These are phyloP conservation scores for Talaromyces sp. DNA, from an alignment of 2,329 filamentous ascomycete genomes.

Conservation along the genomic window DNA sequence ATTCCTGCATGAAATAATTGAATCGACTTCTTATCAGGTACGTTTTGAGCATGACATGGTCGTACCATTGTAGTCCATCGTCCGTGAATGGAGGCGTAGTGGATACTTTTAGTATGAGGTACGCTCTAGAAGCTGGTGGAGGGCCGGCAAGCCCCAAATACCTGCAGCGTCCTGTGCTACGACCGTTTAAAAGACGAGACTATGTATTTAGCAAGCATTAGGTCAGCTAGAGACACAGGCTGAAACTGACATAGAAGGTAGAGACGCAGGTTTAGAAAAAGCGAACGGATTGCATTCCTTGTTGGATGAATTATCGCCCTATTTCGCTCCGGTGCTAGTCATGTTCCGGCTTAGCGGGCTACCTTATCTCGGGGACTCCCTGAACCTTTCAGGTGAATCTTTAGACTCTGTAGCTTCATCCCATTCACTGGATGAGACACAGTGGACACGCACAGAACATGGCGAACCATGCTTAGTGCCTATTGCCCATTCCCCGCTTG, in stretches of 20 bases:
- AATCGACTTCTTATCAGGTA: neutral
- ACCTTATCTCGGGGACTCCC: neutral
- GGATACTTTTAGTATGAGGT: neutral
- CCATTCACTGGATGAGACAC: neutral
- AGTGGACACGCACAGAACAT: neutral
- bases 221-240: neutral
- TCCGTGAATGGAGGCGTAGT: neutral
- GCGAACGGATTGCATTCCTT: neutral
- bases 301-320: neutral
- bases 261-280: neutral
- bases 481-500: neutral
- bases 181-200: neutral
- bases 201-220: neutral
- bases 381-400: too few relatives aligned
- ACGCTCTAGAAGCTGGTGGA: neutral
- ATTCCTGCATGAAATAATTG: neutral
- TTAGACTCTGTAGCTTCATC: neutral
- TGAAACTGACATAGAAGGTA: slow-evolving; percentile 1
- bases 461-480: neutral
- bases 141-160: neutral
- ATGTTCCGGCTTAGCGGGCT: neutral
- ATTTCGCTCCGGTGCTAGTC: neutral
- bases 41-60: neutral
- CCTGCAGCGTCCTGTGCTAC: neutral
- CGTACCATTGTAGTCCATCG: neutral